Conservation (phyloP, 73 alveolate genomes). For the Tetrahymena malaccensis region DNA sequence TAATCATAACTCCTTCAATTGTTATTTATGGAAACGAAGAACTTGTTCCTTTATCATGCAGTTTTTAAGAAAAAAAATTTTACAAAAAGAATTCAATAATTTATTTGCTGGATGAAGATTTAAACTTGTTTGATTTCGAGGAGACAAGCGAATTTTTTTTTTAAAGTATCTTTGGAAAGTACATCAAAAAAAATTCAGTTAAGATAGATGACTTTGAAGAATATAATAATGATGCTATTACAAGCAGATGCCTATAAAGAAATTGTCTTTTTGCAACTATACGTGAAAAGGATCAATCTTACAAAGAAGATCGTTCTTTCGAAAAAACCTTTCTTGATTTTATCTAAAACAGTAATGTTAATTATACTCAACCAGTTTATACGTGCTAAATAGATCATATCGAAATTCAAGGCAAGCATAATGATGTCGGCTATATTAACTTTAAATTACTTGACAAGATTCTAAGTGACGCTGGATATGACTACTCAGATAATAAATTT, state of each 20-base stretch:
- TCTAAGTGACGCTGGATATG: background rate
- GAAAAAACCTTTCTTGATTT: background rate
- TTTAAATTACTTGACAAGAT: background rate
- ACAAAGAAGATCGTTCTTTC: too few species aligned
- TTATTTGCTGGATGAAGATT: background rate
- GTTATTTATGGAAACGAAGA: background rate
- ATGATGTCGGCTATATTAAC: background rate
- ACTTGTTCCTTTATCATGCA: background rate
- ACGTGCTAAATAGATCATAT: background rate
- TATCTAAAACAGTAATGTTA: background rate
- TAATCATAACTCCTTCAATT: background rate
- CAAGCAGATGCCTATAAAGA: background rate
- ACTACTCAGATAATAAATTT: background rate
- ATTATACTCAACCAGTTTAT: background rate
- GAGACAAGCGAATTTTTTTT: background rate
- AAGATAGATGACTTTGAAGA: background rate
- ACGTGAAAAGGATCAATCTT: background rate
- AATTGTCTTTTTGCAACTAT: background rate
- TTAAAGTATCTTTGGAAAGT: background rate
- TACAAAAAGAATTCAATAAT: background rate
- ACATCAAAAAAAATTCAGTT: background rate
- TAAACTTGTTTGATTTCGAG: background rate
- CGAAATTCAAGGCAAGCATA: background rate
- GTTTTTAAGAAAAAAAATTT: background rate
- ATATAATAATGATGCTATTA: background rate